Conservation (phyloP, 768 basidiomycete genomes). For the Lactarius quietus region DNA sequence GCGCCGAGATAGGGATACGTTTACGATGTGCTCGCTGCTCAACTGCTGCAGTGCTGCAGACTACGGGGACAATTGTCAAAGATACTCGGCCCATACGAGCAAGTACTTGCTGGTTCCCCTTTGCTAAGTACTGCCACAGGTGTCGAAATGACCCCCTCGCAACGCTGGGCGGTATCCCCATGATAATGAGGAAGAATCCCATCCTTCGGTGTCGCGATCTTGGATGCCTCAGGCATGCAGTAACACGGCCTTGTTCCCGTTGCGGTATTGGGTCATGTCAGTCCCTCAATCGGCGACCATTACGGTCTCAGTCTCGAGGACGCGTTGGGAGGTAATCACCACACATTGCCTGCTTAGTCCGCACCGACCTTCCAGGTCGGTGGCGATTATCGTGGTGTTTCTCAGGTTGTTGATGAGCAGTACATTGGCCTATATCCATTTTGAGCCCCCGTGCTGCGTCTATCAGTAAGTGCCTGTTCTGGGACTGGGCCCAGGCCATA, state of each 20-base stretch:
- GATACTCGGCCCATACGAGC: constrained; percentile 43
- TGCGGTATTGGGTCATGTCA: neutral
- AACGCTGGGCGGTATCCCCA: constrained; percentile 35
- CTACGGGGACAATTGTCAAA: constrained; percentile 44
- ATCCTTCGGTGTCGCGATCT: constrained; percentile 45
- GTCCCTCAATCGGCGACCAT: constrained; percentile 46
- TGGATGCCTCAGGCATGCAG: constrained; percentile 46
- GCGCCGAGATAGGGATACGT: constrained; percentile 15
- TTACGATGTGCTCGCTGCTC: neutral
- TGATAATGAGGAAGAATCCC: constrained; percentile 38
- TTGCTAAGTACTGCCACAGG: constrained; percentile 40
- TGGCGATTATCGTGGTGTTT: constrained; percentile 47
- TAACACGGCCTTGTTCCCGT: constrained; percentile 22
- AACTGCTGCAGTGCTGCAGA: neutral
- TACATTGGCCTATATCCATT: neutral
- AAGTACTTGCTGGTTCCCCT: constrained; percentile 43
- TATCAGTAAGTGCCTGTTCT: constrained; percentile 52
- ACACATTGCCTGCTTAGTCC: constrained; percentile 59
- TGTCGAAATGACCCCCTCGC: constrained; percentile 37
- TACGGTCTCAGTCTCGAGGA: constrained; percentile 62
- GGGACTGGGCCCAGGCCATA: constrained; percentile 32
- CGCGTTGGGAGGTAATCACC: constrained; percentile 56
- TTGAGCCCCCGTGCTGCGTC: neutral
- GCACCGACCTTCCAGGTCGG: constrained; percentile 52
- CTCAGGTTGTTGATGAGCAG: constrained; percentile 51